phyloP scores from a whole-genome alignment of 2,329 filamentous ascomycete species.

The Coniochaeta sp. region DNA sequence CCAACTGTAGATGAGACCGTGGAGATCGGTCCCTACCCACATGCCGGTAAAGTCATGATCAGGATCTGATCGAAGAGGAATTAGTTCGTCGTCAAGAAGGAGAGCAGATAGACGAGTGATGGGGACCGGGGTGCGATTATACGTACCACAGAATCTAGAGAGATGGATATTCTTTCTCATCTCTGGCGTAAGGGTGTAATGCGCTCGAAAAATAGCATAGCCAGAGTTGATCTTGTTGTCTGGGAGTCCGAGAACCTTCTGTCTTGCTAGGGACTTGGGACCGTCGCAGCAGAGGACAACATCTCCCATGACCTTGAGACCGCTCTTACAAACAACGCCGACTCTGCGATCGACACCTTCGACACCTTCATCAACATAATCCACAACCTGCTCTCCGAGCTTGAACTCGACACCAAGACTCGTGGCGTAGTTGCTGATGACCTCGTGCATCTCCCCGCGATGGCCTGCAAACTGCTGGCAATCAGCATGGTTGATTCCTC shows the following conservation, averaged over 20 bases:
- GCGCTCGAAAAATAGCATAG: not conserved
- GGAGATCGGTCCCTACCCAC: not conserved
- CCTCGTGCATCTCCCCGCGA: not conserved
- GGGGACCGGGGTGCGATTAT: too few relatives aligned
- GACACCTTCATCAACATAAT: not conserved
- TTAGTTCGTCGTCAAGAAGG: too few relatives aligned
- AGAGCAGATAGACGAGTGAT: too few relatives aligned
- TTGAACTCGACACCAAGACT: not conserved
- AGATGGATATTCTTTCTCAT: not conserved
- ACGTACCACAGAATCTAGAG: not conserved
- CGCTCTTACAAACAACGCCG: not conserved
- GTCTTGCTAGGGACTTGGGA: not conserved
- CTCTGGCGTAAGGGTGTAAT: not conserved
- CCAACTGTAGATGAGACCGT: not conserved
- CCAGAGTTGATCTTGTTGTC: not conserved
- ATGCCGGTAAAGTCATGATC: not conserved
- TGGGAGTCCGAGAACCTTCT: not conserved
- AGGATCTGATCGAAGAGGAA: too few relatives aligned
- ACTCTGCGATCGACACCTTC: not conserved
- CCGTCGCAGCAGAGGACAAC: not conserved
- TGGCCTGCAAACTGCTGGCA: not conserved
- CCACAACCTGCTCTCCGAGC: not conserved
- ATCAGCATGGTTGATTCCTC: too few relatives aligned
- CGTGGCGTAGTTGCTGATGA: not conserved
- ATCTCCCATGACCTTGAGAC: not conserved